These are phyloP conservation scores for Dichotomopilus funicola DNA, from an alignment of 2,329 filamentous ascomycete species.

Conservation along the genomic window DNA sequence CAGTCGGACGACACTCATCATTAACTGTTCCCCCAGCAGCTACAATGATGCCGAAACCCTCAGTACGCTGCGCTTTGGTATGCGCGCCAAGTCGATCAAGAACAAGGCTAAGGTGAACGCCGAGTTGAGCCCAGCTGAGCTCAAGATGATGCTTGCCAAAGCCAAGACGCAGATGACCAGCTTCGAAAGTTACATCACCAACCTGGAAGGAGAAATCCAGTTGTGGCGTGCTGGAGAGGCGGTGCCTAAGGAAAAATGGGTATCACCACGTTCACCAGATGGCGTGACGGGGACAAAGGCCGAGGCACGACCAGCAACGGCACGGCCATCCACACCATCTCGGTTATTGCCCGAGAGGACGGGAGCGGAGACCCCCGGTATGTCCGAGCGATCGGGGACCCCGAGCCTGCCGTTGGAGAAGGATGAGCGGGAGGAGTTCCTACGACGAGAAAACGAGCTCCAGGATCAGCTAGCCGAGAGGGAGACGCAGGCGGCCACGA, in stretches of 20 bases:
- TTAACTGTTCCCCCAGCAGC: constrained; percentile 97
- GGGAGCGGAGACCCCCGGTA: constrained; percentile 54
- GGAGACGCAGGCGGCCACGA: constrained; percentile 71
- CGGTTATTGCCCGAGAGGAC: constrained; percentile 47
- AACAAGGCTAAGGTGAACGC: constrained; percentile 99
- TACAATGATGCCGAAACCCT: constrained; percentile 97
- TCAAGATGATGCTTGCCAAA: constrained; percentile 89
- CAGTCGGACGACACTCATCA: constrained; percentile 94
- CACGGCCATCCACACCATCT: constrained; percentile 48
- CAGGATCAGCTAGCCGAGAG: constrained; percentile 94
- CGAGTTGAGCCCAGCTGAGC: constrained; percentile 88
- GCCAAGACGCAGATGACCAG: constrained; percentile 82
- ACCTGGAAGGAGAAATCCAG: constrained; percentile 76
- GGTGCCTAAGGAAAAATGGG: constrained; percentile 88
- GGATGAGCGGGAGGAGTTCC: constrained; percentile 93
- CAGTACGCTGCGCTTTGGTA: constrained; percentile 87
- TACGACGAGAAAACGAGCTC: constrained; percentile 90
- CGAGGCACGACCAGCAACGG: constrained; percentile 33
- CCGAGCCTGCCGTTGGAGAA: constrained; percentile 86
- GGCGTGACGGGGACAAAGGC: constrained; percentile 40
- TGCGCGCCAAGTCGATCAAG: constrained; percentile 96
- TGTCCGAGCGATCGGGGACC: constrained; percentile 78
- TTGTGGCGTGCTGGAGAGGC: constrained; percentile 82
- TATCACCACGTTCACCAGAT: constrained; percentile 54
- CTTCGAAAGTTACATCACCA: constrained; percentile 80